Evolutionary conservation across 495 filamentous ascomycete species (phyloP).

Genomic region (Oidiodendron maius): DNA sequence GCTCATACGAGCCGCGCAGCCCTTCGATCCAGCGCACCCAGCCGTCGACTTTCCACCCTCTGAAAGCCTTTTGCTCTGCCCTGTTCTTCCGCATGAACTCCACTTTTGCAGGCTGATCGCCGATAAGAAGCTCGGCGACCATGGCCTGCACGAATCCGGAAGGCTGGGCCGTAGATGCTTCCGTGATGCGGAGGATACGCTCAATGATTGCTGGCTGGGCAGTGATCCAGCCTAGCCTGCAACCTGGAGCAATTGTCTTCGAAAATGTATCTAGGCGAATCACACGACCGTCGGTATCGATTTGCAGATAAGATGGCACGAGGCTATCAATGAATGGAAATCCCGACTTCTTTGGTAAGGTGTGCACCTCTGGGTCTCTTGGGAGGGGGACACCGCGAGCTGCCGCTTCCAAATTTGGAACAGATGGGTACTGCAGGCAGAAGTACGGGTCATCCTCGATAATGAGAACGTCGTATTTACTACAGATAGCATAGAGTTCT

Average conservation of each 20-base stretch:
- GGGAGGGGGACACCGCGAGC: constrained; percentile 24
- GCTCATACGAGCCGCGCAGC: constrained; percentile 73
- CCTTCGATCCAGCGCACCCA: constrained; percentile 88
- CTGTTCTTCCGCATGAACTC: constrained; percentile 24
- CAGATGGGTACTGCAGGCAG: constrained; percentile 84
- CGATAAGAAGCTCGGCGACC: constrained; percentile 71
- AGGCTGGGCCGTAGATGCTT: constrained; percentile 73
- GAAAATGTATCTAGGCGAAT: constrained; percentile 78
- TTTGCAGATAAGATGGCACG: constrained; percentile 62
- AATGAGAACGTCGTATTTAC: constrained; percentile 83
- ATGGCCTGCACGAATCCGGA: constrained; percentile 83
- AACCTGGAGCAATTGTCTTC: constrained; percentile 77
- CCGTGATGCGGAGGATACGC: constrained; percentile 64
- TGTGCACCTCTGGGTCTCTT: constrained; percentile 7
- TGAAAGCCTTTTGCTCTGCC: constrained; percentile 23
- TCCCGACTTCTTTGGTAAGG: constrained; percentile 55
- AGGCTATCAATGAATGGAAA: constrained; percentile 78
- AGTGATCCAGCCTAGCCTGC: constrained; percentile 79
- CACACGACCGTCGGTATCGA: constrained; percentile 83
- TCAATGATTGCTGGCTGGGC: constrained; percentile 73
- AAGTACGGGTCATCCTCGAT: constrained; percentile 96
- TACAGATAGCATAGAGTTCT: constrained; percentile 75
- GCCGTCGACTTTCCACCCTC: constrained; percentile 75
- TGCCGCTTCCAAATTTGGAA: constrained; percentile 32
- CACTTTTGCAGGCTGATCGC: constrained; percentile 40